Conservation (phyloP, 345 rosid species). For the Microthlaspi erraticum region DNA sequence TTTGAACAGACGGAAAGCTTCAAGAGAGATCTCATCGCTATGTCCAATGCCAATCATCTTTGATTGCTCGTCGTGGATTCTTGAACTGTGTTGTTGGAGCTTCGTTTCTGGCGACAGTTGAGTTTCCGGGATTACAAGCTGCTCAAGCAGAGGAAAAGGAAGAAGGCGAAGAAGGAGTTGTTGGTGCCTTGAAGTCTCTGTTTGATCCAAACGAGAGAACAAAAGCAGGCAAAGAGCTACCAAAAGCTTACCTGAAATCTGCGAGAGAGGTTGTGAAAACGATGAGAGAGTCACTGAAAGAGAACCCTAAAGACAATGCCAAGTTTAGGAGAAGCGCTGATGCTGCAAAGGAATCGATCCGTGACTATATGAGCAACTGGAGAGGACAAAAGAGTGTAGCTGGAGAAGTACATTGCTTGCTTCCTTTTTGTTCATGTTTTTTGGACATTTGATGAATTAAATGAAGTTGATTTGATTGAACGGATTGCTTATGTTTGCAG, state of each 20-base stretch:
- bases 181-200: conserved; percentile 67
- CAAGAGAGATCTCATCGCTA: conserved; percentile 15
- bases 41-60: conserved; percentile 8
- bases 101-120: conserved; percentile 27
- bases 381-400: conserved; percentile 64
- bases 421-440: neutral
- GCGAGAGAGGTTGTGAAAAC: conserved; percentile 87
- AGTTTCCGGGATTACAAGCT: conserved; percentile 25
- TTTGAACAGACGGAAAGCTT: conserved; percentile 37
- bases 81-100: conserved; percentile 33
- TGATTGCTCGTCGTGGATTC: conserved; percentile 43
- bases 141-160: conserved; percentile 32
- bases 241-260: conserved; percentile 87
- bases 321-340: conserved; percentile 86
- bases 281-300: conserved; percentile 76
- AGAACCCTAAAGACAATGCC: conserved; percentile 67
- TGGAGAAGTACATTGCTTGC: conserved; percentile 50
- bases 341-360: conserved; percentile 88
- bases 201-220: conserved; percentile 83
- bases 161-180: conserved; percentile 58
- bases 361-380: conserved; percentile 83
- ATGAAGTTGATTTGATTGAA: neutral
- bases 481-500: conserved; percentile 46
- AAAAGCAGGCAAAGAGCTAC: conserved; percentile 75
- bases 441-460: neutral